Base-by-base conservation (phyloP, 140 eudicot genomes). In the Senecio squalidus region DNA sequence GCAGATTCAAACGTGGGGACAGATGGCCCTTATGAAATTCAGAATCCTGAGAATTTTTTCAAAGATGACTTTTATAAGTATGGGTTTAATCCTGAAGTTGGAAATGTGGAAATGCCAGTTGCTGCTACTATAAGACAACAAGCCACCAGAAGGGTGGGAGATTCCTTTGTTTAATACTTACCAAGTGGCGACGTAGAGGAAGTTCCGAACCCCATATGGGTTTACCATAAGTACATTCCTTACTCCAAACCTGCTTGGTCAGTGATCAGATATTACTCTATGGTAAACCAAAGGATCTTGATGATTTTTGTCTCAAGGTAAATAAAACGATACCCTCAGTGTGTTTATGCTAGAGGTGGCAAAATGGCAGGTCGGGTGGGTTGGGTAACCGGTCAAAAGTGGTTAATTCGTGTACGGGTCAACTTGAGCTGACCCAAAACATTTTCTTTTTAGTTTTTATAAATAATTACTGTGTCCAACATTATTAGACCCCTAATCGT, bases 11-110 rank as follows among this genome's bases (percentile, higher is more conserved):
- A 84, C 45, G 92, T 78, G 63, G 87, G 75, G 36, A 67, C 80
- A 0, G 98, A 92, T 52, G 98, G 98, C 15, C 96, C 98, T 23
- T 92, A 92, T 26, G 89, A 87, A 56, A 92, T 92, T 55, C 98
- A 92, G 66, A 68, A 87, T 43, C 98, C 98, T 16, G 98, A 87
- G 61, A 58, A 68, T 67, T 92, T 87, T 58, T 87, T 92, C 46
- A 84, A 75, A 89, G 85, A 92, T 34, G 86, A 70, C 26, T 92
- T 17, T 51, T 92, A 87, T 60, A 14, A 73, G 1, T 92, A 92
- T 43, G 95, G 98, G 59, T 92, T 92, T 69, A 92, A 92, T 71
- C 98, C 98, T 0, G 98, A 92, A 74, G 98, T 92, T 63, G 98
- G 98, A 64, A 81, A 83, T 18, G 98, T 92, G 17, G 98, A 96